phyloP scores from a whole-genome alignment of 129 eudicot genomes.

The Tagetes patula region DNA sequence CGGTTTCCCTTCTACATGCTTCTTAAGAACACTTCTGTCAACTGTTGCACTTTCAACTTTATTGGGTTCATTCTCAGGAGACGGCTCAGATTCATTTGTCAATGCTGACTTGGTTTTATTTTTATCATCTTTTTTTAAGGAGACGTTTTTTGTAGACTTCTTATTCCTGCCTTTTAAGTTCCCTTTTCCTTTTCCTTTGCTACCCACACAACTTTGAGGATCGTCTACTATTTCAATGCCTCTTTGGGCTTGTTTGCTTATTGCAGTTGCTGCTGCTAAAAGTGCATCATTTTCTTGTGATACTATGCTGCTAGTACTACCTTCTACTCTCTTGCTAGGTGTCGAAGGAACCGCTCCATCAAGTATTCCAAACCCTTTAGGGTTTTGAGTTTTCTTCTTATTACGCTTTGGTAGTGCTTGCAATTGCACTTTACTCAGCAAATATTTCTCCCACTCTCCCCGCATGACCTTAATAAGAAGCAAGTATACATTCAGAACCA shows the following conservation, averaged over 20 bases:
- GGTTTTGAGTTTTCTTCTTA: conserved; percentile 56
- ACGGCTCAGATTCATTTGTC: conserved; percentile 29
- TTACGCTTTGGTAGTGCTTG: conserved; percentile 60
- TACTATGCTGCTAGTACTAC: conserved; percentile 61
- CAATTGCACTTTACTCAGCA: conserved; percentile 88
- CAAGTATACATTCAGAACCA: conserved; percentile 17
- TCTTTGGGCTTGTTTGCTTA: conserved; percentile 52
- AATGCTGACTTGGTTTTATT: conserved; percentile 24
- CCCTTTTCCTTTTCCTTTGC: conserved; percentile 43
- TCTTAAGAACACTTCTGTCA: conserved; percentile 44
- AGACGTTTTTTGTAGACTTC: conserved; percentile 25
- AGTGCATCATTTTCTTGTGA: conserved; percentile 80
- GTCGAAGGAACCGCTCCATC: conserved; percentile 54
- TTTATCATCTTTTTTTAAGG: conserved; percentile 29
- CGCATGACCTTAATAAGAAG: conserved; percentile 58
- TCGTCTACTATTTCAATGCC: conserved; percentile 39
- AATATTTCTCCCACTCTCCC: conserved; percentile 92
- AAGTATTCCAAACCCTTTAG: conserved; percentile 88
- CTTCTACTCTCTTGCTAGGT: conserved; percentile 62
- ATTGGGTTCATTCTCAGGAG: conserved; percentile 33
- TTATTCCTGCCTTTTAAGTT: conserved; percentile 44
- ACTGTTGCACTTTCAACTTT: conserved; percentile 12
- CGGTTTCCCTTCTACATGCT: conserved; percentile 48
- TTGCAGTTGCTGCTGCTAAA: conserved; percentile 75
- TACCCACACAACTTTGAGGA: conserved; percentile 29